phyloP scores from a whole-genome alignment of 2,329 filamentous ascomycete species.

The Pseudonectria foliicola region DNA sequence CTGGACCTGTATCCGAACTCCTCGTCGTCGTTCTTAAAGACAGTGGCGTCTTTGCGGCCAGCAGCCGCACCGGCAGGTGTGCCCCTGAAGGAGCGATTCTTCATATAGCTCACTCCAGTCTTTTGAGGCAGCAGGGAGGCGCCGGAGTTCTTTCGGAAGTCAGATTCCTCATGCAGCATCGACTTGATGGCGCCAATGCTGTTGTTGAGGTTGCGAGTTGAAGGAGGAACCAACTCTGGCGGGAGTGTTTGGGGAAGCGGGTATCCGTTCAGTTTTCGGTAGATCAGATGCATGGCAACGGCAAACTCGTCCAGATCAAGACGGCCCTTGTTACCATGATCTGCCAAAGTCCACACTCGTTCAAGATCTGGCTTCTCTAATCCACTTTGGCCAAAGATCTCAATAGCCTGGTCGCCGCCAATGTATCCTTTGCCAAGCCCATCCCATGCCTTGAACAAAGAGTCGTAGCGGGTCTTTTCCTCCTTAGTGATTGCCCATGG shows the following conservation, averaged over 20 bases:
- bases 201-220: conserved; percentile 85
- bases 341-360: conserved; percentile 87
- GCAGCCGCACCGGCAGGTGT: conserved; percentile 47
- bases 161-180: conserved; percentile 81
- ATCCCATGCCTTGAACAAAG: conserved; percentile 94
- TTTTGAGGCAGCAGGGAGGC: conserved; percentile 88
- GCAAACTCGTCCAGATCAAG: conserved; percentile 96
- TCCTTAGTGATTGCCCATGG: conserved; percentile 99
- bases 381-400: conserved; percentile 95
- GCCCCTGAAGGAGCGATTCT: conserved; percentile 83
- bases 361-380: conserved; percentile 86
- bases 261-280: conserved; percentile 93
- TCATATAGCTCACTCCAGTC: conserved; percentile 97
- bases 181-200: conserved; percentile 91
- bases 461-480: conserved; percentile 94
- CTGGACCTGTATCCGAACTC: conserved; percentile 89
- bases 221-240: conserved; percentile 87
- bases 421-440: conserved; percentile 90
- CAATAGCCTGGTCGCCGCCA: conserved; percentile 84
- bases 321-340: conserved; percentile 88
- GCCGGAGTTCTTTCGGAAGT: conserved; percentile 79
- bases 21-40: conserved; percentile 95
- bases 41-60: conserved; percentile 84
- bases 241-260: conserved; percentile 82
- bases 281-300: conserved; percentile 98